A percentile compares a stretch with the other conserved stretches of the same genome.
Conservation (phyloP, 129 eudicot species). For the Flaveria linearis region DNA sequence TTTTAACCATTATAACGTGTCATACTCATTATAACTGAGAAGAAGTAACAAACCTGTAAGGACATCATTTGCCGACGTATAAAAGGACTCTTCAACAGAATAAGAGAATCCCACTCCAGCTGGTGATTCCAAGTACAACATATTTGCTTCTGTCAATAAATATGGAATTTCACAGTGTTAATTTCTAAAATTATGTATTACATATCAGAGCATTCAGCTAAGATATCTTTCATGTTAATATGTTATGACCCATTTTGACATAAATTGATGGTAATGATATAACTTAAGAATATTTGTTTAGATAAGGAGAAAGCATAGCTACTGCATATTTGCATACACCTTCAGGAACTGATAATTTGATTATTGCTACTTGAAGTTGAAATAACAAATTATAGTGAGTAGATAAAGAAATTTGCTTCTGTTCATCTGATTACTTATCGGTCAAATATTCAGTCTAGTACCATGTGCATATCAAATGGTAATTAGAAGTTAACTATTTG, state of each 20-base stretch:
- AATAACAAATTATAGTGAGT: not conserved
- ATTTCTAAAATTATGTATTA: constrained; percentile 2
- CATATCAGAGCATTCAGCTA: not conserved
- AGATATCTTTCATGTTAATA: not conserved
- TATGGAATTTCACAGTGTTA: not conserved
- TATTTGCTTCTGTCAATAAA: constrained; percentile 67
- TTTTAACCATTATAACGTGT: not conserved
- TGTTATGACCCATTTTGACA: not conserved
- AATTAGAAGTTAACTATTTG: not conserved
- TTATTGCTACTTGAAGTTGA: not conserved
- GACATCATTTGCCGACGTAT: constrained; percentile 49
- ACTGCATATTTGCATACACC: not conserved
- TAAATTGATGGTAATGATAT: not conserved
- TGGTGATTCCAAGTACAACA: constrained; percentile 91
- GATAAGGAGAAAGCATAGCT: not conserved
- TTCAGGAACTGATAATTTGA: not conserved
- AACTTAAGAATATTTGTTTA: not conserved
- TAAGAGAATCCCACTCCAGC: constrained; percentile 95
- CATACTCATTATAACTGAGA: constrained; percentile 5
- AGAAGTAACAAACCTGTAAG: constrained; percentile 56
- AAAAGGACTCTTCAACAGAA: constrained; percentile 57
- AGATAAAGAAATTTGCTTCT: not conserved
- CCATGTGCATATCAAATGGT: not conserved
- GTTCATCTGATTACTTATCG: not conserved
- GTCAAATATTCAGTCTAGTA: not conserved